Percentiles rank a stretch among this genome's conserved stretches.
phyloP scores from a whole-genome alignment of 2,329 filamentous ascomycete species.

The Escovopsis weberi region DNA sequence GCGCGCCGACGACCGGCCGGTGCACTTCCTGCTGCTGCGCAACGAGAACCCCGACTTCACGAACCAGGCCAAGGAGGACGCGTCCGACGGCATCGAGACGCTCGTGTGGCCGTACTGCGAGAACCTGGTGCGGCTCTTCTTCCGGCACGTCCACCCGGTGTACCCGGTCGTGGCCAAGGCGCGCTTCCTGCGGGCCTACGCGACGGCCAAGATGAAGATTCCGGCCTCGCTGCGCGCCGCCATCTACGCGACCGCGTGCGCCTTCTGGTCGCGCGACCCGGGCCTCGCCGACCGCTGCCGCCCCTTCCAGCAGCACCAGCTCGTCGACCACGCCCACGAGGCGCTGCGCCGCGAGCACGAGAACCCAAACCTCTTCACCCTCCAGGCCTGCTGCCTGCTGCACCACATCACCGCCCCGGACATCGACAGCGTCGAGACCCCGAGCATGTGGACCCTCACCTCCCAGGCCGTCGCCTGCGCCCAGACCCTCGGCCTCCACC shows the following conservation, averaged over 20 bases:
- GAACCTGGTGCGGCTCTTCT: conserved; percentile 28
- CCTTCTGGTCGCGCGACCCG: conserved; percentile 25
- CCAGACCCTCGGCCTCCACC: conserved; percentile 31
- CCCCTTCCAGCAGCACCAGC: conserved; percentile 26
- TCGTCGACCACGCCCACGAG: conserved; percentile 26
- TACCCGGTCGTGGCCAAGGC: conserved; percentile 29
- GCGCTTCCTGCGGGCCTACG: conserved; percentile 26
- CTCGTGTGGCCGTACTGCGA: conserved; percentile 26
- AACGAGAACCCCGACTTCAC: conserved; percentile 30
- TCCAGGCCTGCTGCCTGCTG: conserved; percentile 32
- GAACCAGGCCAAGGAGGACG: conserved; percentile 19
- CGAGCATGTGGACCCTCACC: conserved; percentile 28
- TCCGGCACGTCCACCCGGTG: conserved; percentile 29
- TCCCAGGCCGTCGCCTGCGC: conserved; percentile 29
- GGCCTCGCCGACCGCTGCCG: conserved; percentile 15
- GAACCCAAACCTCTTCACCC: conserved; percentile 28
- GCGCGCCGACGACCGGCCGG: conserved; percentile 21
- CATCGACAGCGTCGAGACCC: conserved; percentile 31
- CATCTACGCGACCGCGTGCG: conserved; percentile 28
- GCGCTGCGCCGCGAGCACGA: conserved; percentile 30
- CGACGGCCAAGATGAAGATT: conserved; percentile 21
- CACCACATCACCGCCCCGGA: conserved; percentile 29
- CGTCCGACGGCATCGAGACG: conserved; percentile 28
- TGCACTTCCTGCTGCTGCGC: conserved; percentile 30
- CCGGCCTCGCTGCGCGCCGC: conserved; percentile 30